Evolutionary conservation across 2,329 filamentous ascomycete genomes (phyloP).

Genomic region (Botrytis squamosa): DNA sequence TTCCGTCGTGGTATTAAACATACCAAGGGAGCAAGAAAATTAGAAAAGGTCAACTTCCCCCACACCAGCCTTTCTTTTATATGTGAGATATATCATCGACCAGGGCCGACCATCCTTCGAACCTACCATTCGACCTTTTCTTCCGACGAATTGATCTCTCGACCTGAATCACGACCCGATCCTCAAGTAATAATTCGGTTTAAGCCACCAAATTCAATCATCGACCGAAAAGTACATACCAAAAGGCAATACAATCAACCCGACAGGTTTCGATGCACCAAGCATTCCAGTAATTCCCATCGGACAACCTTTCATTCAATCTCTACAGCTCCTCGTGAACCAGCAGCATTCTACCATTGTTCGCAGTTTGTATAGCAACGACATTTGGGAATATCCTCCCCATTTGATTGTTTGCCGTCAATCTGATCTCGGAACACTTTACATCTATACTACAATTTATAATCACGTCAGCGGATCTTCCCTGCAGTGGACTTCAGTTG

Average conservation of each 20-base stretch:
- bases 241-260: neutral
- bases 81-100: slow-evolving; percentile 10
- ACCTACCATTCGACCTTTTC: neutral
- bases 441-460: slow-evolving; percentile 7
- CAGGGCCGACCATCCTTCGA: slow-evolving; percentile 12
- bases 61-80: slow-evolving; percentile 3
- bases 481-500: neutral
- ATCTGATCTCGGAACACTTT: neutral
- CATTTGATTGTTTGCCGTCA: slow-evolving; percentile 16
- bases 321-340: neutral
- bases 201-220: slow-evolving; percentile 5
- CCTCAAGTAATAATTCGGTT: neutral
- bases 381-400: slow-evolving; percentile 13
- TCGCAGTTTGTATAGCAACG: slow-evolving; percentile 19
- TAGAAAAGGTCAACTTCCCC: slow-evolving; percentile 6
- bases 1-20: neutral
- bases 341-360: slow-evolving; percentile 5
- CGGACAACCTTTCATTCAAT: slow-evolving; percentile 15
- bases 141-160: neutral
- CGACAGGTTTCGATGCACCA: slow-evolving; percentile 16
- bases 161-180: slow-evolving; percentile 10
- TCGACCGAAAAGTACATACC: slow-evolving; percentile 1
- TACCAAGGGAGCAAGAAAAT: neutral
- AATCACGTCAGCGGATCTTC: slow-evolving; percentile 3
- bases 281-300: slow-evolving; percentile 20